These are phyloP conservation scores for Neonectria neomacrospora DNA, from an alignment of 2,329 filamentous ascomycete species.

Conservation along the genomic window DNA sequence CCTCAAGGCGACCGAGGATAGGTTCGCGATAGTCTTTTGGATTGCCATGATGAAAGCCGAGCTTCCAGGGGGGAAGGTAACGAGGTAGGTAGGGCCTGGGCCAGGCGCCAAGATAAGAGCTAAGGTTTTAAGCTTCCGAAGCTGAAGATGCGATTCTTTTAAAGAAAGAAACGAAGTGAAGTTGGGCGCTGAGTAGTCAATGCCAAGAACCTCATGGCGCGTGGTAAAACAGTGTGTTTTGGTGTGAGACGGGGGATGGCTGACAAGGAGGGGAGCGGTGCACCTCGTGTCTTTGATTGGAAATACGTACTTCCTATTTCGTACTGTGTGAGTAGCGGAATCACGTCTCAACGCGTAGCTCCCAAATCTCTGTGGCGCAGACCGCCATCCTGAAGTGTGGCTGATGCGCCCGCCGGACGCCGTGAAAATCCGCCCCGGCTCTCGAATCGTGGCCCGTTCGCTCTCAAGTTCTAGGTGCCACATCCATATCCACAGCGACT, in stretches of 20 bases:
- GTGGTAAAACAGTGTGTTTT: constrained; percentile 11
- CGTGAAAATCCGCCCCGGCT: constrained; percentile 45
- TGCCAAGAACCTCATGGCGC: constrained; percentile 26
- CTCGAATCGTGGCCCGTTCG: constrained; percentile 46
- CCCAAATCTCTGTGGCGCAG: constrained; percentile 21
- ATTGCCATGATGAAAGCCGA: constrained; percentile 44
- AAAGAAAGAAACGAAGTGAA: constrained; percentile 41
- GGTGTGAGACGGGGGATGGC: constrained; percentile 1
- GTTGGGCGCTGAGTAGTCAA: constrained; percentile 18
- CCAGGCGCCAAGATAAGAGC: constrained; percentile 12
- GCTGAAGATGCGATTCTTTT: constrained; percentile 7
- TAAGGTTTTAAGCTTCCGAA: constrained; percentile 2
- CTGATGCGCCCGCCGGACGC: constrained; percentile 35
- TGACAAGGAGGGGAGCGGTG: constrained; percentile 15
- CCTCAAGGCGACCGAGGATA: constrained; percentile 53
- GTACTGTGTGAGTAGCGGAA: constrained; percentile 20
- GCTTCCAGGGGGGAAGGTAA: constrained; percentile 23
- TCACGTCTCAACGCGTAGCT: constrained; percentile 24
- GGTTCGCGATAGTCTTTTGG: constrained; percentile 47
- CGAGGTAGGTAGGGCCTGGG: constrained; percentile 11
- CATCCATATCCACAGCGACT: constrained; percentile 30
- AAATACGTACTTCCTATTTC: constrained; percentile 15
- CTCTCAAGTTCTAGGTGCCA: constrained; percentile 30
- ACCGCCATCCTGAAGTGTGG: constrained; percentile 29
- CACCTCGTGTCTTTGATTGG: constrained; percentile 16